Percentiles rank a stretch among this genome's conserved stretches.
These are phyloP conservation scores for Phytophthora lateralis DNA, from an alignment of 352 stramenopile species.

Conservation along the genomic window DNA sequence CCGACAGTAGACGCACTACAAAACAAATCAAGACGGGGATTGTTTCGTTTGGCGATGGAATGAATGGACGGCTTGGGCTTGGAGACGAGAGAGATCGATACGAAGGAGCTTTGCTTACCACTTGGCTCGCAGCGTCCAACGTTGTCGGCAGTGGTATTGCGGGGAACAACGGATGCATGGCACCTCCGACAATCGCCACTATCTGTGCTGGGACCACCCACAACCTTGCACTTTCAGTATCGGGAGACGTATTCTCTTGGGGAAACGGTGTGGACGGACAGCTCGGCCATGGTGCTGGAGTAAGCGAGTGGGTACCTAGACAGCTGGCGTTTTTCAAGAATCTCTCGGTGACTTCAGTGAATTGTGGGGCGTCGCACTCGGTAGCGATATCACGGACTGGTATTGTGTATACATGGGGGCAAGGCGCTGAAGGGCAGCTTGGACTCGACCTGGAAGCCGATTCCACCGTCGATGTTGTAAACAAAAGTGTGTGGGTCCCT, in stretches of 20 bases:
- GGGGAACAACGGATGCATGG: constrained; percentile 28
- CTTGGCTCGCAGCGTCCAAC: constrained; percentile 33
- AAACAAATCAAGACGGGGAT: constrained; percentile 42
- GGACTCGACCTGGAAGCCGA: constrained; percentile 25
- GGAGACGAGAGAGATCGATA: constrained; percentile 56
- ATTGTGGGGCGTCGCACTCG: constrained; percentile 55
- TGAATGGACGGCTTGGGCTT: constrained; percentile 67
- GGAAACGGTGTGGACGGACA: constrained; percentile 63
- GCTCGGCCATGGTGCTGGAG: constrained; percentile 47
- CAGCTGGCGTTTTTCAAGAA: constrained; percentile 56
- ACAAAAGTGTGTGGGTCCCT: constrained; percentile 18
- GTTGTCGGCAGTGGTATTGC: constrained; percentile 13
- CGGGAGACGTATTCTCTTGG: constrained; percentile 73
- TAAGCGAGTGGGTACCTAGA: constrained; percentile 67
- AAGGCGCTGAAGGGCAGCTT: constrained; percentile 57
- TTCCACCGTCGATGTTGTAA: not conserved
- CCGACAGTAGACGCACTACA: constrained; percentile 8
- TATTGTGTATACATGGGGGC: constrained; percentile 64
- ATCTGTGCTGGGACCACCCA: constrained; percentile 56
- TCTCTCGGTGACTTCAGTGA: constrained; percentile 32
- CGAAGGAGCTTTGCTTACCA: constrained; percentile 46
- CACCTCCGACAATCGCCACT: constrained; percentile 41
- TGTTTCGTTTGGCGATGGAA: constrained; percentile 70
- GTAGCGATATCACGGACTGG: constrained; percentile 51
- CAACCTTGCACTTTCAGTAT: constrained; percentile 52